Evolutionary conservation across 2,329 filamentous ascomycete genomes (phyloP).

Genomic region (Phaeosphaeriaceae sp.): DNA sequence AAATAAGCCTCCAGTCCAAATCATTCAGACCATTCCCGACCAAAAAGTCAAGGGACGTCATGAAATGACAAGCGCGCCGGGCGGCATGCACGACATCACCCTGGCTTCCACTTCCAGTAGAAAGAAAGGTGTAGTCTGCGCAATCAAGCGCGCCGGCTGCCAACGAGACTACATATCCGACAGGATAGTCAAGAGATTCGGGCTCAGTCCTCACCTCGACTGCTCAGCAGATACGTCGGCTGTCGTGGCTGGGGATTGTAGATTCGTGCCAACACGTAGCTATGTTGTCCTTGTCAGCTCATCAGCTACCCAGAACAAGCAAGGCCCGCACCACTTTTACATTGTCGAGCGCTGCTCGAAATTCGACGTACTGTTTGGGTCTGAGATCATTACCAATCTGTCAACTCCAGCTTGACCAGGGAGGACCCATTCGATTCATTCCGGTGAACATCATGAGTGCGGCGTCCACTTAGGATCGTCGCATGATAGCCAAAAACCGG

Average conservation of each 20-base stretch:
- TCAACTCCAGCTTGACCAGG: neutral
- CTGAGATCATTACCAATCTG: neutral
- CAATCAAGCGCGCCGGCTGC: neutral
- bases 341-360: conserved; percentile 5
- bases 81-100: neutral
- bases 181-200: neutral
- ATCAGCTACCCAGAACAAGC: neutral
- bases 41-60: neutral
- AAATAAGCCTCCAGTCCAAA: neutral
- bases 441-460: neutral
- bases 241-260: neutral
- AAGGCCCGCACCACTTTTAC: conserved; percentile 6
- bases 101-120: neutral
- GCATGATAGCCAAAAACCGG: neutral
- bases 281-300: conserved; percentile 7
- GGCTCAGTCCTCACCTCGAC: neutral
- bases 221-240: neutral
- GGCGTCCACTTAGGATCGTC: neutral
- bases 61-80: neutral
- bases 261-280: neutral
- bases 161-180: neutral
- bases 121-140: neutral
- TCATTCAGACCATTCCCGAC: neutral
- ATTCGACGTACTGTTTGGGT: conserved; percentile 11
- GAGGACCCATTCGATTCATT: neutral